Conservation (phyloP, 2,329 filamentous ascomycete genomes). For the Dactylonectria estremocensis region DNA sequence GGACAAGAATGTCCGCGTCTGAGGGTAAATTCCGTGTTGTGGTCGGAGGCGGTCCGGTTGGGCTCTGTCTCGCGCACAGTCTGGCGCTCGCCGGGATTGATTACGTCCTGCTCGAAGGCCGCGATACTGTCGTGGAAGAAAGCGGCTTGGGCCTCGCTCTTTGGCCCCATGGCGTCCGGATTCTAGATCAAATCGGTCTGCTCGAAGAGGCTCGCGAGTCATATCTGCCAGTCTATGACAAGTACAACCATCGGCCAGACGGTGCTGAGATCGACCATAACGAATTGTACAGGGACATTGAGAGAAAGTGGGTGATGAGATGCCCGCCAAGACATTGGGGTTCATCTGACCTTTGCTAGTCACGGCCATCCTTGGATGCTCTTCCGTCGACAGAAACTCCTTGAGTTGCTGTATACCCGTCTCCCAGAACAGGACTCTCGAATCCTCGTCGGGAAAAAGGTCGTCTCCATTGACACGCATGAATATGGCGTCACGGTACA, state of each 20-base stretch:
- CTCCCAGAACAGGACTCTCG: slow-evolving; percentile 24
- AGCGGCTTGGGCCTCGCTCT: slow-evolving; percentile 50
- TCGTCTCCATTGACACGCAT: slow-evolving; percentile 11
- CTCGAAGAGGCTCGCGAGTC: slow-evolving; percentile 10
- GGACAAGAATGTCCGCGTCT: background rate
- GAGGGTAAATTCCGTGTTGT: slow-evolving; percentile 35
- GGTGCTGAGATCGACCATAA: slow-evolving; percentile 19
- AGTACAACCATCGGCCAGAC: slow-evolving; percentile 18
- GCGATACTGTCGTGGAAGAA: slow-evolving; percentile 44
- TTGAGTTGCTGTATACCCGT: slow-evolving; percentile 33
- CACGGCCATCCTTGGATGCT: slow-evolving; percentile 37
- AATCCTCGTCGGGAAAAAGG: slow-evolving; percentile 33
- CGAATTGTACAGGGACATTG: slow-evolving; percentile 9
- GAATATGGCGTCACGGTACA: slow-evolving; percentile 23
- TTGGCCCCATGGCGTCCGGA: slow-evolving; percentile 45
- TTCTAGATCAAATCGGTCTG: slow-evolving; percentile 53
- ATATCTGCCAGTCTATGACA: slow-evolving; percentile 18
- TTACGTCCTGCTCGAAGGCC: slow-evolving; percentile 53
- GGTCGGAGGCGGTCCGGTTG: slow-evolving; percentile 46
- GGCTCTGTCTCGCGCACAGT: slow-evolving; percentile 44
- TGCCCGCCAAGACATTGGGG: too few relatives aligned
- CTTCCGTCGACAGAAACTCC: slow-evolving; percentile 34
- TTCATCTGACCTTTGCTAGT: slow-evolving; percentile 10
- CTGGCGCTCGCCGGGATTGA: slow-evolving; percentile 50
- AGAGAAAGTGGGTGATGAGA: too few relatives aligned